Percentiles rank a stretch among this genome's conserved stretches.
These are phyloP conservation scores for Cryphonectria japonica DNA, from an alignment of 2,329 filamentous ascomycete genomes.

Conservation along the genomic window DNA sequence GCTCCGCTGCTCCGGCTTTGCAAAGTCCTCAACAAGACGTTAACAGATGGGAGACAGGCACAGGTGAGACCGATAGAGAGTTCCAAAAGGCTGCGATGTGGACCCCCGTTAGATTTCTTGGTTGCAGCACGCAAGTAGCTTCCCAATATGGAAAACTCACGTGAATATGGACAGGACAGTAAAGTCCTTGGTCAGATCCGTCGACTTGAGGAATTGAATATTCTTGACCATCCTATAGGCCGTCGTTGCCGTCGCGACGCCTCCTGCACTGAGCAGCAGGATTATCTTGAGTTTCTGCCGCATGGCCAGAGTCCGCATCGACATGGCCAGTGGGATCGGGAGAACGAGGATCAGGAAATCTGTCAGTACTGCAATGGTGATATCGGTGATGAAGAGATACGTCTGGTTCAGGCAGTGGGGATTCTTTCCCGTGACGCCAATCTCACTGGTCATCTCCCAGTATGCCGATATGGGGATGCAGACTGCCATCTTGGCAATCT, in stretches of 20 bases:
- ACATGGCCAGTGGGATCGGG: slow-evolving; percentile 39
- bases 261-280: slow-evolving; percentile 38
- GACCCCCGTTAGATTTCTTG: not conserved
- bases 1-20: not conserved
- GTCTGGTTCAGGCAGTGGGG: slow-evolving; percentile 38
- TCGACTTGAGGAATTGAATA: slow-evolving; percentile 32
- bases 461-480: slow-evolving; percentile 33
- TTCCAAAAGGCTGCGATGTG: slow-evolving; percentile 31
- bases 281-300: slow-evolving; percentile 41
- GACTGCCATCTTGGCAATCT: slow-evolving; percentile 29
- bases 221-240: slow-evolving; percentile 35
- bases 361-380: slow-evolving; percentile 38
- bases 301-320: slow-evolving; percentile 34
- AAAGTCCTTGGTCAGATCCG: slow-evolving; percentile 35
- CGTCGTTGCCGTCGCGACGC: slow-evolving; percentile 35
- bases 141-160: not conserved
- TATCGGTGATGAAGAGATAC: slow-evolving; percentile 40
- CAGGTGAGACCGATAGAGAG: slow-evolving; percentile 36
- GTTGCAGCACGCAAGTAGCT: too few species aligned
- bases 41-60: slow-evolving; percentile 36
- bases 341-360: slow-evolving; percentile 41
- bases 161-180: slow-evolving; percentile 23
- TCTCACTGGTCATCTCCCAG: slow-evolving; percentile 31
- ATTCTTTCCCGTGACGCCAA: slow-evolving; percentile 18
- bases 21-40: slow-evolving; percentile 20